phyloP scores from a whole-genome alignment of 2,329 filamentous ascomycete species.

The Trichoderma sp. region DNA sequence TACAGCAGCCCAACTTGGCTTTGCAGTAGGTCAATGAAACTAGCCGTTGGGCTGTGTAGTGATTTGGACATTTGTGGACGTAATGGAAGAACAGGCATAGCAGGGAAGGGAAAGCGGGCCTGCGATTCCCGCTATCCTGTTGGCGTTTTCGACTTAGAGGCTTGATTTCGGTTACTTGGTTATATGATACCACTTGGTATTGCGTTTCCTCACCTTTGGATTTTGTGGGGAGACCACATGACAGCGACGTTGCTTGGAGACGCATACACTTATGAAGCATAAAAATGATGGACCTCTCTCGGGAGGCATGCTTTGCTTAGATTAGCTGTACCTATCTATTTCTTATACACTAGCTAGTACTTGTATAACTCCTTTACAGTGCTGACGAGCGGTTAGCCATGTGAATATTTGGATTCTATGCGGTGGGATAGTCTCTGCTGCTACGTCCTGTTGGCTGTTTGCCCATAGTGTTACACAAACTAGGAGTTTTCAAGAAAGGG shows the following conservation, averaged over 20 bases:
- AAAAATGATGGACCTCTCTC: not conserved
- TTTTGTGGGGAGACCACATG: not conserved
- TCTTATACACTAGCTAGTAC: not conserved
- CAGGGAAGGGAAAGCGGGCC: not conserved
- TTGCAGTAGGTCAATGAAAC: slow-evolving; percentile 13
- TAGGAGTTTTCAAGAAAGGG: not conserved
- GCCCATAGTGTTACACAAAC: not conserved
- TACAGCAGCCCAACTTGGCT: slow-evolving; percentile 30
- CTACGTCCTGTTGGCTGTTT: too few relatives aligned
- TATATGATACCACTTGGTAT: slow-evolving; percentile 14
- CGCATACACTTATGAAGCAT: slow-evolving; percentile 10
- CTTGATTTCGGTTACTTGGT: slow-evolving; percentile 1
- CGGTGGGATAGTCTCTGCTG: not conserved
- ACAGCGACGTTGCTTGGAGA: not conserved
- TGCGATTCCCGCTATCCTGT: not conserved
- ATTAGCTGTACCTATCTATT: not conserved
- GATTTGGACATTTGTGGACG: not conserved
- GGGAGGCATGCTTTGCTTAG: not conserved
- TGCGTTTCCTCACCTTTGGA: not conserved
- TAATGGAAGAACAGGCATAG: not conserved
- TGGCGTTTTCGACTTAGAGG: slow-evolving; percentile 10
- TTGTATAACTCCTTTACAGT: not conserved
- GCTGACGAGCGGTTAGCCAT: not conserved
- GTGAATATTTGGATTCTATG: not conserved
- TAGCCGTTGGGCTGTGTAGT: not conserved